Evolutionary conservation across 2,329 filamentous ascomycete genomes (phyloP).

Genomic region (Venturia pyrina): DNA sequence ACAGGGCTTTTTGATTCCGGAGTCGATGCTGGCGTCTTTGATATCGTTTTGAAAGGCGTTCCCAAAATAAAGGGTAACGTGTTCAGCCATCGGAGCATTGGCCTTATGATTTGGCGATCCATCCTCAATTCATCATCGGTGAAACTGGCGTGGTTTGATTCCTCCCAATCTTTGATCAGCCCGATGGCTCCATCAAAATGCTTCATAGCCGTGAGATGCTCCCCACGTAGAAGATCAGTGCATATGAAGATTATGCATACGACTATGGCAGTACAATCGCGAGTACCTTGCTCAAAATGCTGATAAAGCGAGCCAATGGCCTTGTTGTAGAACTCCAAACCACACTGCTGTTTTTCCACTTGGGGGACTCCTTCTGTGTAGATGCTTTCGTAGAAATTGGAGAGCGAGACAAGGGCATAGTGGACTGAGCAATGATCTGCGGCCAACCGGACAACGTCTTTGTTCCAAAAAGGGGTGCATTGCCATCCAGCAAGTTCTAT

Average conservation of each 20-base stretch:
- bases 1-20: not conserved
- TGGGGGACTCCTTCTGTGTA: not conserved
- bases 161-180: not conserved
- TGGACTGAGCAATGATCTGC: not conserved
- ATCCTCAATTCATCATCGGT: not conserved
- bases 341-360: not conserved
- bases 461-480: not conserved
- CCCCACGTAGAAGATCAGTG: not conserved
- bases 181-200: not conserved
- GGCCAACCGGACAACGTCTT: not conserved
- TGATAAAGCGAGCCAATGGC: not conserved
- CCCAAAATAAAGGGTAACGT: not conserved
- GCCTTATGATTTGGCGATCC: not conserved
- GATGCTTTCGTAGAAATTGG: not conserved
- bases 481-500: not conserved
- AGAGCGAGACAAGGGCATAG: not conserved
- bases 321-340: not conserved
- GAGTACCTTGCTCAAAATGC: not conserved
- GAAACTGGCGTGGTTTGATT: not conserved
- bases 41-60: not conserved
- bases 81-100: not conserved
- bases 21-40: not conserved
- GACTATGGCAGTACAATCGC: not conserved
- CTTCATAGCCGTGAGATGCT: not conserved
- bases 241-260: not conserved